Conservation (phyloP, 2,329 filamentous ascomycete genomes). For the Lithohypha guttulata region DNA sequence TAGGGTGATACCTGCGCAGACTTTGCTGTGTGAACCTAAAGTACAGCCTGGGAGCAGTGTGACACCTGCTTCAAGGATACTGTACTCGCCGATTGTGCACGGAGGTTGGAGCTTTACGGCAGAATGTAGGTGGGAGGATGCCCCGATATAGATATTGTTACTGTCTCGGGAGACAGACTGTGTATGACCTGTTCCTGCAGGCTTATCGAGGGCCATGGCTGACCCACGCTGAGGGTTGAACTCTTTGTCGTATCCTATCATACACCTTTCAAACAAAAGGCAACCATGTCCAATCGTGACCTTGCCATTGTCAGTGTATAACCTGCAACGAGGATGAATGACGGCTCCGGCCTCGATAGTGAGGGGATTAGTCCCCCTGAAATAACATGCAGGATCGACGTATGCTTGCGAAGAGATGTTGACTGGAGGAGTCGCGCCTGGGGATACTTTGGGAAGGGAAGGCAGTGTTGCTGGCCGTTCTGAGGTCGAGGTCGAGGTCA, state of each 20-base stretch:
- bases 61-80: constrained; percentile 38
- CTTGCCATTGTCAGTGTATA: constrained; percentile 68
- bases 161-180: constrained; percentile 8
- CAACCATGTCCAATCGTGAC: constrained; percentile 72
- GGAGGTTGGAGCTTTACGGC: constrained; percentile 31
- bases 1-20: constrained; percentile 54
- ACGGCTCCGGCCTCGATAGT: constrained; percentile 67
- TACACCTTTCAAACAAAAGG: constrained; percentile 60
- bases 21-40: constrained; percentile 51
- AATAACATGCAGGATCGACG: constrained; percentile 37
- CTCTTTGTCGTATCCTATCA: constrained; percentile 26
- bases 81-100: constrained; percentile 28
- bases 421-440: too few species aligned
- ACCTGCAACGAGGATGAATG: constrained; percentile 72
- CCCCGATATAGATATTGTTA: constrained; percentile 26
- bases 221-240: neutral
- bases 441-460: too few species aligned
- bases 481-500: too few species aligned
- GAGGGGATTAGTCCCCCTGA: constrained; percentile 66
- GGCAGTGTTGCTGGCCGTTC: too few species aligned
- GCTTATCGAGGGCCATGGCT: neutral
- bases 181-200: too few species aligned
- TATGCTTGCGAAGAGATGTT: constrained; percentile 28
- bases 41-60: constrained; percentile 26
- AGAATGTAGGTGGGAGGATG: constrained; percentile 12